Evolutionary conservation across 2,329 filamentous ascomycete species (phyloP), one percentile per base, ranked within the genome.

Genomic region (Pestalotiopsis sp.): DNA sequence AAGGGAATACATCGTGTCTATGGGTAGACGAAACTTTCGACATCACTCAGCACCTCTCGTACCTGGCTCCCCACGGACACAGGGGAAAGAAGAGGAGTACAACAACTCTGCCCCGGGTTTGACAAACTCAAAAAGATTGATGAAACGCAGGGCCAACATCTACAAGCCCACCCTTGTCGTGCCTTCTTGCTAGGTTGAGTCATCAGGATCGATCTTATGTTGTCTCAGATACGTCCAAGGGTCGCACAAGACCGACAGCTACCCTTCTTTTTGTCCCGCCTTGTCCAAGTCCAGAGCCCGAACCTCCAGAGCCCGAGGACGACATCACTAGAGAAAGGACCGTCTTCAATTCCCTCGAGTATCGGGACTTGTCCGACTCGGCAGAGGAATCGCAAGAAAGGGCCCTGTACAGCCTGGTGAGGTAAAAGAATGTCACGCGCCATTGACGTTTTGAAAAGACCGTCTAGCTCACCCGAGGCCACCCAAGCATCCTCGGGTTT

Each of bases 211-310:
- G 64, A 65, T 65, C 64, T 64, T 49, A 39, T 39, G n/a, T 31
- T 65, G 64, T 65, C 64, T 65, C 31, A 65, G 64, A 65, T 65
- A 58, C 49, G 64, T 65, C 45, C 38, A 58, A 58, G 64, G 36
- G 62, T 49, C 38, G 41, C n/a, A 64, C 62, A 52, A 36, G 45
- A 52, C 45, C 45, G 17, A 52, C 45, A 52, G n/a, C 45, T 52
- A 52, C 45, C n/a, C 45, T 52, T 52, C 45, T 52, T 52, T n/a
- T 52, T n/a, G 14, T 52, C 20, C 25, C 27, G n/a, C 55, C 25
- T 58, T 58, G 41, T 23, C 45, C 45, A 9, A 36, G 7, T 23
- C 45, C 45, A 17, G n/a, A 49, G 7, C 45, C 45, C 20, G 7
- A n/a, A n/a, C 17, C 4, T 20, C 45, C 45, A n/a, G 17, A 52